Evolutionary conservation across 257 asterid genomes (phyloP), one percentile per base, ranked within the genome.

Genomic region (Mentha longifolia): DNA sequence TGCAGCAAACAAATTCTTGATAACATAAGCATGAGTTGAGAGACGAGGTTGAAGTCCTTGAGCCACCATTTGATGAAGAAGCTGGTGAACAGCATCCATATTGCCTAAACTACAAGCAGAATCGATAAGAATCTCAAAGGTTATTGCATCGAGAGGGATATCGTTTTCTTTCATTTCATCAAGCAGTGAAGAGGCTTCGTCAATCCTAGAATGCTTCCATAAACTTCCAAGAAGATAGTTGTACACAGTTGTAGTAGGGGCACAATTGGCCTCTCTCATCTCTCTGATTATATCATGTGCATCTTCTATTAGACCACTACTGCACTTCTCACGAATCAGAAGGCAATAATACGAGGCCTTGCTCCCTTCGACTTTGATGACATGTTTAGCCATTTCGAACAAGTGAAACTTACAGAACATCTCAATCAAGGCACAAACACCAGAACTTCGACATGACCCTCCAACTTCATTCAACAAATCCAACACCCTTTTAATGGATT

Each of bases 311-410:
- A 80, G 91, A 62, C 88, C 91, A 79, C 69, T 80, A 76, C 42
- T 72, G 80, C 98, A 92, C 75, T 78, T 81, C 66, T 85, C 90
- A 55, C 89, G 89, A 72, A 92, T 70, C 86, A 90, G 50, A 70
- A 88, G 79, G 65, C 83, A 52, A 74, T 78, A 86, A 78, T 76
- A 80, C 0, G 94, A 75, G 41, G 66, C 70, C 59, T 76, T 86
- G 65, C 76, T 73, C 76, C 72, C 86, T 0, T 92, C 81, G 42
- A 84, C 81, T 51, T 74, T 72, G 69, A 90, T 76, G 73, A 86
- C 95, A 79, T 79, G 81, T 68, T 55, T 81, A 59, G 97, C 97
- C 95, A 85, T 86, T 7, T 88, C 92, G 10, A 92, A 86, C 80
- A 72, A 51, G 79, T 81, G 84, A 62, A 83, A 66, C 56, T 73